phyloP scores from a whole-genome alignment of 148 eudicot genomes.

The Diospyros lotus region DNA sequence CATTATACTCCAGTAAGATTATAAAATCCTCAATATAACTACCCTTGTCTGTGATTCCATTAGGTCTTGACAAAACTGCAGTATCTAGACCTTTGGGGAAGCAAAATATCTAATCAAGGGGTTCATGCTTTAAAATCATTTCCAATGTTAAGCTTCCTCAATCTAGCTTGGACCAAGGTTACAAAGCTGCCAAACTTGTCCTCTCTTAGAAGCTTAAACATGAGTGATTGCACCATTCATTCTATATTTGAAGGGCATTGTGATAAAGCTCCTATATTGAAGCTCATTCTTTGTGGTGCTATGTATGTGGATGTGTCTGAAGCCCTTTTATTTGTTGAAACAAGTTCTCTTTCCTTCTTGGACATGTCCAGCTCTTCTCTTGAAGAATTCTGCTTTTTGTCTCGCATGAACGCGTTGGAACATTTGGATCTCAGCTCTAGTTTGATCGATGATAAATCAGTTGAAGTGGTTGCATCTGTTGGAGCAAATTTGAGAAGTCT shows the following conservation, averaged over 20 bases:
- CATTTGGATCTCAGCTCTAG: slow-evolving; percentile 68
- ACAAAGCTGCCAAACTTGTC: slow-evolving; percentile 57
- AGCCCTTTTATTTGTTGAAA: slow-evolving; percentile 41
- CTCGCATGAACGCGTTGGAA: slow-evolving; percentile 44
- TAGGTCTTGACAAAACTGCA: slow-evolving; percentile 65
- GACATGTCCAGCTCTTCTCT: slow-evolving; percentile 61
- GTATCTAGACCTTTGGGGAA: slow-evolving; percentile 85
- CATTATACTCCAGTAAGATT: neutral
- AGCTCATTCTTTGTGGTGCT: slow-evolving; percentile 59
- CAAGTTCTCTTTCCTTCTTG: slow-evolving; percentile 43
- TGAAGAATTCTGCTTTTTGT: slow-evolving; percentile 42
- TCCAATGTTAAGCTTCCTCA: slow-evolving; percentile 55
- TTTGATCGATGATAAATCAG: slow-evolving; percentile 41
- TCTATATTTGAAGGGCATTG: slow-evolving; percentile 47
- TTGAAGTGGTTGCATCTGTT: slow-evolving; percentile 42
- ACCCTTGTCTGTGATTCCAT: neutral
- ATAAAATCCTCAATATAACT: neutral
- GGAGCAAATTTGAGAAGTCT: slow-evolving; percentile 57
- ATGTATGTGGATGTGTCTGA: slow-evolving; percentile 31
- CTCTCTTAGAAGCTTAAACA: slow-evolving; percentile 56
- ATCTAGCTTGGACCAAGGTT: slow-evolving; percentile 79
- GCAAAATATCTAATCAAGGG: slow-evolving; percentile 62
- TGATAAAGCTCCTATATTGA: slow-evolving; percentile 36
- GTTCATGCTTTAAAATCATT: slow-evolving; percentile 35
- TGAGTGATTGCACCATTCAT: slow-evolving; percentile 71